These are phyloP conservation scores for Citrus inodora DNA, from an alignment of 345 rosid species.

Conservation along the genomic window DNA sequence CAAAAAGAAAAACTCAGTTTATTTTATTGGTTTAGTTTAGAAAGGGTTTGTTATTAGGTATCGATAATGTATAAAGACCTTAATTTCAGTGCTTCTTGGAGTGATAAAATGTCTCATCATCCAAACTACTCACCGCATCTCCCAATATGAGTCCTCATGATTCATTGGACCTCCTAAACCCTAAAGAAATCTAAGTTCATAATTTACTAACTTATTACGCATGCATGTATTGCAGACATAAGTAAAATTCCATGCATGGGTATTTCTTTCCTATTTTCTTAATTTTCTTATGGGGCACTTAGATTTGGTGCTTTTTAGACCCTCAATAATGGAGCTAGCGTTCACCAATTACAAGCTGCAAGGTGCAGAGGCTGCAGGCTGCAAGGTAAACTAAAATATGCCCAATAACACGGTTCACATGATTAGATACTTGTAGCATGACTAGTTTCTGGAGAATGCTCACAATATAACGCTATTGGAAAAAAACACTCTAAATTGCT, in stretches of 20 bases:
- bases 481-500: too few relatives aligned
- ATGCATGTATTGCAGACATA: neutral
- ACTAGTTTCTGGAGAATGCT: neutral
- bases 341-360: conserved; percentile 12
- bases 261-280: too few relatives aligned
- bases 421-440: neutral
- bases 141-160: conserved; percentile 22
- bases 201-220: neutral
- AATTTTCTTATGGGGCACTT: too few relatives aligned
- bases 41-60: conserved; percentile 14
- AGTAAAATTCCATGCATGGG: too few relatives aligned
- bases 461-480: neutral
- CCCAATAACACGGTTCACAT: conserved; percentile 17
- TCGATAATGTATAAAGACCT: conserved; percentile 36
- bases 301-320: too few relatives aligned
- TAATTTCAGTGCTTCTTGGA: conserved; percentile 65
- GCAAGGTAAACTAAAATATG: conserved; percentile 8
- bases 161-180: neutral
- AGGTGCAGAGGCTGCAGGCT: neutral
- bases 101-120: conserved; percentile 42
- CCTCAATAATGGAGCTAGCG: neutral
- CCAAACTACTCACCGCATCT: conserved; percentile 21
- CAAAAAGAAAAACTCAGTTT: too few relatives aligned
- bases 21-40: conserved; percentile 10
- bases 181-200: neutral